phyloP scores from a whole-genome alignment of 2,329 filamentous ascomycete genomes.

The Alternaria sp. region DNA sequence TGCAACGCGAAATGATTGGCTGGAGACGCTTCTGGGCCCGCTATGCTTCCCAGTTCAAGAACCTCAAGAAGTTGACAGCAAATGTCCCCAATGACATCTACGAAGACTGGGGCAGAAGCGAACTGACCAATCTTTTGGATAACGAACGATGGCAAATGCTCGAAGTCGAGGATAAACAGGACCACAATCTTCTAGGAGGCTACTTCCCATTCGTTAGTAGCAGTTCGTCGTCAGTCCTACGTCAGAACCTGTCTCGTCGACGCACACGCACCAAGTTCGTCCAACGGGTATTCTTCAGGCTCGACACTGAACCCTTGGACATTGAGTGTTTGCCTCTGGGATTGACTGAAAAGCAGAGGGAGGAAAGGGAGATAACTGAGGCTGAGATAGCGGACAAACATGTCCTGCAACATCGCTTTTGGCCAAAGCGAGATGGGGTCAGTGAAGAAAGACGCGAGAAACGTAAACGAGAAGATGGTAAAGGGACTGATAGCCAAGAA shows the following conservation, averaged over 20 bases:
- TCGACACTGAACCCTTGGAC: slow-evolving; percentile 30
- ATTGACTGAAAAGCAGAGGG: slow-evolving; percentile 30
- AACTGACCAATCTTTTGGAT: slow-evolving; percentile 29
- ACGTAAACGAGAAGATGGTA: neutral
- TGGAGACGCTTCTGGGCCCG: slow-evolving; percentile 50
- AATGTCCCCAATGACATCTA: slow-evolving; percentile 46
- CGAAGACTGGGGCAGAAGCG: slow-evolving; percentile 42
- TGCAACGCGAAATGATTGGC: slow-evolving; percentile 44
- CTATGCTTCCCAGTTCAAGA: slow-evolving; percentile 47
- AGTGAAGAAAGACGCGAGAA: neutral
- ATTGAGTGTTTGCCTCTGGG: slow-evolving; percentile 7
- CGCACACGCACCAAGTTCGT: slow-evolving; percentile 39
- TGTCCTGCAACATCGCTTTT: slow-evolving; percentile 37
- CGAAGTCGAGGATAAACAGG: slow-evolving; percentile 35
- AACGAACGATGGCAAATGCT: slow-evolving; percentile 46
- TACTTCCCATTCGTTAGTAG: slow-evolving; percentile 28
- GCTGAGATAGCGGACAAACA: slow-evolving; percentile 28
- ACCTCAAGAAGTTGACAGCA: slow-evolving; percentile 47
- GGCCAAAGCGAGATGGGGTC: slow-evolving; percentile 18
- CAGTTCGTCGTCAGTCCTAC: slow-evolving; percentile 12
- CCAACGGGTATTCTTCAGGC: slow-evolving; percentile 47
- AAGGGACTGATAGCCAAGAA: neutral
- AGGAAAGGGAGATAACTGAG: slow-evolving; percentile 37
- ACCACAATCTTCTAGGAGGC: slow-evolving; percentile 26
- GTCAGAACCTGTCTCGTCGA: slow-evolving; percentile 30